Evolutionary conservation across 2,329 filamentous ascomycete genomes (phyloP), one percentile per base, ranked within the genome.

Genomic region (Pezizomycotina sp.): DNA sequence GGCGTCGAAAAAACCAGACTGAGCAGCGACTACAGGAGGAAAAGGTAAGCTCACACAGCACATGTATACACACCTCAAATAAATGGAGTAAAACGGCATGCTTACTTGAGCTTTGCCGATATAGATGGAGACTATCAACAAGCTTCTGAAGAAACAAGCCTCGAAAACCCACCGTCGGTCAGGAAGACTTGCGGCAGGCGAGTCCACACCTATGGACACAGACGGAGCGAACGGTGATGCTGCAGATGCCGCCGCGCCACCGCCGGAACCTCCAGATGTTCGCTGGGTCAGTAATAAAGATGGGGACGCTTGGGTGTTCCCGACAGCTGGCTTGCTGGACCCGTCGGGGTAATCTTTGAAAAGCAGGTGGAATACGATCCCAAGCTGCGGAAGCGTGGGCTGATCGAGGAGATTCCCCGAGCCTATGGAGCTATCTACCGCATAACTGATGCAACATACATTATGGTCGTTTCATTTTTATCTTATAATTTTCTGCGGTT

Each of bases 91-190:
- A n/a, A n/a, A n/a, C n/a, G n/a, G n/a, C 22, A 5, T 24, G 14
- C 27, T 29, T n/a, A 21, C 15, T 27, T 18, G n/a, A 7, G 20
- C 16, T 14, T 29, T 16, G 20, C 24, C 28, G 24, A 26, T 24
- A 12, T 34, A 84, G 78, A 80, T 82, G 69, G 80, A 86, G 62
- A 89, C 80, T 0, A 86, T 89, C 66, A 84, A 89, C 62, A 83
- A 84, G 52, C 71, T 89, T 2, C 70, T 89, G 34, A 83, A 83
- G 58, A 83, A 84, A 54, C 80, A 84, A 55, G 77, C 79, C 1
- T 75, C 79, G 15, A 84, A 86, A 57, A 71, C 70, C 38, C 75
- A 68, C 38, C 15, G 45, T 21, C 23, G 45, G 43, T 30, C 47
- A 62, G 64, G 46, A 69, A 67, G 48, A 64, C 56, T n/a, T n/a